These are phyloP conservation scores for Candida maesae DNA, from an alignment of 805 yeast genomes.

Conservation along the genomic window DNA sequence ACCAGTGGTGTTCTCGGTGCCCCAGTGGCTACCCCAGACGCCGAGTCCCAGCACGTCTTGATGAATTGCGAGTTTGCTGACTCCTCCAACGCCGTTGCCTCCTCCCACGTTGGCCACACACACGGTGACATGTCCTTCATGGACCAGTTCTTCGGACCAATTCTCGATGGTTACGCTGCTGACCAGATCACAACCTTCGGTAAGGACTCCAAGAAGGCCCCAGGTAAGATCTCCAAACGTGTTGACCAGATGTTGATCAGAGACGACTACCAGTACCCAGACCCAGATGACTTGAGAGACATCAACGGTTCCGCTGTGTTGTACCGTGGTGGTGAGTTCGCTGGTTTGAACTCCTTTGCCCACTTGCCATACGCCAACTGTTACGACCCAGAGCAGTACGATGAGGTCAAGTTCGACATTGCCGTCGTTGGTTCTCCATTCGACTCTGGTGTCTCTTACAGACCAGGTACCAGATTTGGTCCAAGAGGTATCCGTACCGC, in stretches of 20 bases:
- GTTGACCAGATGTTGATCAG: slow-evolving; percentile 30
- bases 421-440: slow-evolving; percentile 56
- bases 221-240: slow-evolving; percentile 28
- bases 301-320: slow-evolving; percentile 36
- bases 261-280: slow-evolving; percentile 34
- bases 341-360: slow-evolving; percentile 55
- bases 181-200: slow-evolving; percentile 21
- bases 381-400: slow-evolving; percentile 37
- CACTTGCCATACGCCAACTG: slow-evolving; percentile 46
- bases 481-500: slow-evolving; percentile 45
- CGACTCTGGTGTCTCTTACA: slow-evolving; percentile 47
- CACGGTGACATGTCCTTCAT: slow-evolving; percentile 28
- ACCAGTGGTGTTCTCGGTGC: slow-evolving; percentile 15
- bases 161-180: slow-evolving; percentile 29
- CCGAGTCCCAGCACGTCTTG: slow-evolving; percentile 21
- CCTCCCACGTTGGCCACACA: slow-evolving; percentile 6
- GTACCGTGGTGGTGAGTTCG: slow-evolving; percentile 42
- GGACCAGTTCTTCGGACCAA: slow-evolving; percentile 33
- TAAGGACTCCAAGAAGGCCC: slow-evolving; percentile 26
- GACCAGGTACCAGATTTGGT: slow-evolving; percentile 54
- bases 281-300: slow-evolving; percentile 36
- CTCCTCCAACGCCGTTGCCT: slow-evolving; percentile 4
- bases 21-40: slow-evolving; percentile 23
- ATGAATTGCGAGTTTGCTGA: slow-evolving; percentile 21
- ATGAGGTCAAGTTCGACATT: slow-evolving; percentile 25